Evolutionary conservation across 2,329 filamentous ascomycete genomes (phyloP).

Genomic region (Corynespora cassiicola): DNA sequence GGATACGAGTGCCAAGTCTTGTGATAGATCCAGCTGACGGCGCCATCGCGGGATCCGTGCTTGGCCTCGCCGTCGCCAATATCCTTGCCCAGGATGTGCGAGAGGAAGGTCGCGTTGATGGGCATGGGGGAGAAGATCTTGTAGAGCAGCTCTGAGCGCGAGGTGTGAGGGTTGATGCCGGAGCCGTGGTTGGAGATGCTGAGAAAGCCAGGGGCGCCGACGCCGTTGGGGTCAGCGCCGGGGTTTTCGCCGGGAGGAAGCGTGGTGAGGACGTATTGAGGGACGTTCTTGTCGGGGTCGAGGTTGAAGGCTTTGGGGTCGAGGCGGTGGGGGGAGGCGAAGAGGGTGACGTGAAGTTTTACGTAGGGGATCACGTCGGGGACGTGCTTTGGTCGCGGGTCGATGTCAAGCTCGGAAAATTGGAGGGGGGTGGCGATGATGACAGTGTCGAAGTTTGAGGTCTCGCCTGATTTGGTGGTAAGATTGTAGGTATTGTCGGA

Average conservation of each 20-base stretch:
- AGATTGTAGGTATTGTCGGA: slow-evolving; percentile 52
- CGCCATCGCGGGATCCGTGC: slow-evolving; percentile 36
- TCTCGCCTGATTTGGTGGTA: slow-evolving; percentile 24
- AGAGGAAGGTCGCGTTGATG: slow-evolving; percentile 56
- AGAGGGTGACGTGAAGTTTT: slow-evolving; percentile 85
- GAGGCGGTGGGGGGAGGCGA: slow-evolving; percentile 78
- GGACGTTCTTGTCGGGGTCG: slow-evolving; percentile 62
- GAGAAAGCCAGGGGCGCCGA: slow-evolving; percentile 81
- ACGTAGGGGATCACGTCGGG: slow-evolving; percentile 88
- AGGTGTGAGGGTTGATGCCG: slow-evolving; percentile 62
- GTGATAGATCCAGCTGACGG: slow-evolving; percentile 41
- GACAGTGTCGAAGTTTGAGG: slow-evolving; percentile 73
- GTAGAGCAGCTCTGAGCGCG: slow-evolving; percentile 63
- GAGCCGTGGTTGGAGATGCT: slow-evolving; percentile 77
- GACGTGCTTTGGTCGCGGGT: slow-evolving; percentile 49
- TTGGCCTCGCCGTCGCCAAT: slow-evolving; percentile 40
- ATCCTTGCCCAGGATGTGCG: slow-evolving; percentile 52
- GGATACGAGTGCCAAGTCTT: slow-evolving; percentile 86
- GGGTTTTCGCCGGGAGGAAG: slow-evolving; percentile 67
- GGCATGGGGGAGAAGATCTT: slow-evolving; percentile 69
- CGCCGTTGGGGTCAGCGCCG: slow-evolving; percentile 59
- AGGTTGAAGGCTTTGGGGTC: slow-evolving; percentile 76
- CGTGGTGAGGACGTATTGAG: slow-evolving; percentile 83
- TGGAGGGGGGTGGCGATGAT: slow-evolving; percentile 86
- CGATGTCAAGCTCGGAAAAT: slow-evolving; percentile 71